Evolutionary conservation across 768 basidiomycete species (phyloP).

Genomic region (Naganishia vishniacii): DNA sequence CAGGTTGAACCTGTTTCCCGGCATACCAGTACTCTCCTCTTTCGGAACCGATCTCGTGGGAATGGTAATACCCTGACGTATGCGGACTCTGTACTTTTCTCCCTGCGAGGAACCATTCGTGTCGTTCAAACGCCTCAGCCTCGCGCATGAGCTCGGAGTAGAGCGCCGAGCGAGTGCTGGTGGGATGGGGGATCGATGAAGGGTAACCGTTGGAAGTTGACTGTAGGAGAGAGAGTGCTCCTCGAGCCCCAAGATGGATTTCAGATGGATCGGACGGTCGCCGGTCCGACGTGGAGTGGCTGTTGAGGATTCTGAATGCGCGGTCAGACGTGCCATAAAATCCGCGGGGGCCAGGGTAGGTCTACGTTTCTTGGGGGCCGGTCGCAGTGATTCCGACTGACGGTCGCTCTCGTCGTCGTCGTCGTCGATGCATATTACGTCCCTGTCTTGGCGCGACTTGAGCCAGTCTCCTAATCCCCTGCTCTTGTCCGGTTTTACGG

Average conservation of each 20-base stretch:
- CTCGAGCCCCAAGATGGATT: neutral
- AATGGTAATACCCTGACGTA: slow-evolving; percentile 31
- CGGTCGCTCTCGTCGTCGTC: neutral
- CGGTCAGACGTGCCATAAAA: slow-evolving; percentile 4
- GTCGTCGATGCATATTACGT: slow-evolving; percentile 8
- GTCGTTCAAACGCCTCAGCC: slow-evolving; percentile 34
- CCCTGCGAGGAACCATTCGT: slow-evolving; percentile 42
- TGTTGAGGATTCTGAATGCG: neutral
- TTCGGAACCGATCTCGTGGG: neutral
- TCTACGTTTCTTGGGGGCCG: slow-evolving; percentile 8
- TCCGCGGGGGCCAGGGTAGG: neutral
- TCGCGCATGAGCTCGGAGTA: slow-evolving; percentile 44
- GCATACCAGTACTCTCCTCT: slow-evolving; percentile 27
- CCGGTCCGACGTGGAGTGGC: neutral
- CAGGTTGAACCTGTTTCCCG: slow-evolving; percentile 20
- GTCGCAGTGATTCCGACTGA: no score
- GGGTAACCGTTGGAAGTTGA: slow-evolving; percentile 5
- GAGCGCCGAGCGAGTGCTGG: slow-evolving; percentile 44
- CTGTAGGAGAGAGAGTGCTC: neutral
- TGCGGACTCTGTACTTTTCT: slow-evolving; percentile 42
- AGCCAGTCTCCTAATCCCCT: slow-evolving; percentile 34
- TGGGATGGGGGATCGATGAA: slow-evolving; percentile 40
- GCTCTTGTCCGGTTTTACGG: slow-evolving; percentile 14
- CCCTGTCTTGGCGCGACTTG: slow-evolving; percentile 16
- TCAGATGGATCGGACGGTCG: neutral